Conservation (phyloP, 352 stramenopile genomes). For the Vaucheria bursata region DNA sequence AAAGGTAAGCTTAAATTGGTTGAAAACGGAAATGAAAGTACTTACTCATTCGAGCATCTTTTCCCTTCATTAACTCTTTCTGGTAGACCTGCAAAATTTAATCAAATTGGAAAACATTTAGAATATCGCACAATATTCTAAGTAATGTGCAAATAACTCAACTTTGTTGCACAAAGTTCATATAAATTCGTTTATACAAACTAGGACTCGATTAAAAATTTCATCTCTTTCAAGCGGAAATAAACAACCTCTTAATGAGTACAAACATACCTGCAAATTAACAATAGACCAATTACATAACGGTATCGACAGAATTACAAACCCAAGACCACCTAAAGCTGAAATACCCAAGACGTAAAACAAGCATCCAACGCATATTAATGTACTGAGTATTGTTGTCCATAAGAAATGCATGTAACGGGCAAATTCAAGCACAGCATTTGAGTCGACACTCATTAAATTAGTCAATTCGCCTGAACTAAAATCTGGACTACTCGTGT, state of each 20-base stretch:
- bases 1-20: too few relatives aligned
- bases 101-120: background rate
- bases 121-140: too few relatives aligned
- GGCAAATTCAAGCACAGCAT: conserved; percentile 35
- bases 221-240: too few relatives aligned
- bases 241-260: conserved; percentile 15
- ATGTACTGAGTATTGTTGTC: conserved; percentile 5
- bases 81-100: conserved; percentile 20
- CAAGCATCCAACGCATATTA: conserved; percentile 8
- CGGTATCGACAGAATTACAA: conserved; percentile 35
- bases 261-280: conserved; percentile 17
- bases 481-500: conserved; percentile 21
- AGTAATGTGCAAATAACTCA: too few relatives aligned
- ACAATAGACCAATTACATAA: conserved; percentile 37
- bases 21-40: too few relatives aligned
- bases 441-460: conserved; percentile 42
- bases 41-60: conserved; percentile 44
- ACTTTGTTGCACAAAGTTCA: conserved; percentile 1
- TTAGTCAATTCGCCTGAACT: conserved; percentile 47
- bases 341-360: conserved; percentile 44
- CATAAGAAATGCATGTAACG: conserved; percentile 48
- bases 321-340: conserved; percentile 37
- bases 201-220: too few relatives aligned
- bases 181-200: background rate
- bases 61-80: conserved; percentile 42